Base-by-base conservation (phyloP, 371 early-diverging fungal species). In the Mucor sp. region DNA sequence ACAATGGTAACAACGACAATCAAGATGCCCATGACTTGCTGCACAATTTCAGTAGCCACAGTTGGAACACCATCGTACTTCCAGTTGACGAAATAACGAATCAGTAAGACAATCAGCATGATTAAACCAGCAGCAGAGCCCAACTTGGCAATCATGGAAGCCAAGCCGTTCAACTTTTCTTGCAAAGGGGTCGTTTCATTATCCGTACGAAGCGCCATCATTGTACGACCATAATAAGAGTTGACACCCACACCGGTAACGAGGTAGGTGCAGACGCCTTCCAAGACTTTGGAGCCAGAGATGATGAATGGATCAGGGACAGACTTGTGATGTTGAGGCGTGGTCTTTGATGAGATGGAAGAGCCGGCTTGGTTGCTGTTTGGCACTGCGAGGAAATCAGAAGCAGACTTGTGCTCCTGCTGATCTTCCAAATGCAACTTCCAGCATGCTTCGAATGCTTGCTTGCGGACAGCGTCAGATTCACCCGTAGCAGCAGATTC, bases 401-500 rank as follows among this genome's bases (percentile, higher is more conserved):
- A 30, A 7, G 30, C 27, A 12, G 28, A 32, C 12, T 56, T 32
- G 27, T 30, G 17, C 6, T 56, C 56, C 12, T 56, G 17, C 5
- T 56, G 30, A 9, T 56, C 56, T 30, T 27, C 27, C 7, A 32
- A 6, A 11, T 30, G 56, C 8, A 56, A n/a, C 56, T 56, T 56
- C 30, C 68, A 77, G 33, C 77, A 77, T 0, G 70, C 47, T 53
- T 80, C 75, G 72, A 72, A 84, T 0, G 62, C 48, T 62, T 74
- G 79, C 55, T 84, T 84, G 60, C 89, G 88, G 37, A 96, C 85
- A 3, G 92, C 87, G 63, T 95, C 93, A 2, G 94, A 90, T 84
- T 97, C 97, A 60, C 97, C 97, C 0, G 97, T 97, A 9, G 95
- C 92, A 19, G 94, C 89, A 14, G 92, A 92, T 76, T 97, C 97